Percentiles rank a stretch among this genome's conserved stretches.
Evolutionary conservation across 1,139 yeast species (phyloP).

Genomic region (Pichia sp.): DNA sequence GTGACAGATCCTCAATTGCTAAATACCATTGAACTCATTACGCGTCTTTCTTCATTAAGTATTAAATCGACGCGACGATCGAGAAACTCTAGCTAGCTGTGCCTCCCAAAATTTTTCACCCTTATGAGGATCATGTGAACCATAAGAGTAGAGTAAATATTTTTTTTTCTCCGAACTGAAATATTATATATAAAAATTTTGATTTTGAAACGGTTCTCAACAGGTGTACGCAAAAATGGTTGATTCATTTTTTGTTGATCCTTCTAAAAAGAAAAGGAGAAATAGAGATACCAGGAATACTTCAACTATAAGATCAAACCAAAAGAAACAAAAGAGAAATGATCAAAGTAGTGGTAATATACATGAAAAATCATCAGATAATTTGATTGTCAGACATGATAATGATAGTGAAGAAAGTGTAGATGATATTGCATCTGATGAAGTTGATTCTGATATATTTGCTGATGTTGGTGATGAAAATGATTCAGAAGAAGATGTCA

Average conservation of each 20-base stretch:
- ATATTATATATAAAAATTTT: too few relatives aligned
- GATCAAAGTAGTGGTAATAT: constrained; percentile 9
- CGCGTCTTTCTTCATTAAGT: too few relatives aligned
- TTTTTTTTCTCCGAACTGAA: too few relatives aligned
- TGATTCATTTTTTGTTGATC: constrained; percentile 59
- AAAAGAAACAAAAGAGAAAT: constrained; percentile 13
- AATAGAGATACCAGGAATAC: constrained; percentile 35
- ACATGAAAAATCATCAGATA: not conserved
- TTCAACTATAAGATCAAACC: constrained; percentile 16
- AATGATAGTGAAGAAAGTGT: constrained; percentile 15
- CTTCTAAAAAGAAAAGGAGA: constrained; percentile 48
- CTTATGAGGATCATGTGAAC: too few relatives aligned
- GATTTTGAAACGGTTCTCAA: too few relatives aligned
- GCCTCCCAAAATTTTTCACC: too few relatives aligned
- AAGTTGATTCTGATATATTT: constrained; percentile 33
- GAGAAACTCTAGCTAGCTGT: too few relatives aligned
- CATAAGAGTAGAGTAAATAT: too few relatives aligned
- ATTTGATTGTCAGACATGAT: too few relatives aligned
- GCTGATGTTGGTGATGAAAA: constrained; percentile 32
- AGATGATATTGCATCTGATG: constrained; percentile 34
- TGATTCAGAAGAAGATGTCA: constrained; percentile 31
- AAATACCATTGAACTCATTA: too few relatives aligned
- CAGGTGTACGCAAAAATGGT: constrained; percentile 31
- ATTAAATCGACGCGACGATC: too few relatives aligned
- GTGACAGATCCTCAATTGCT: too few relatives aligned